Conservation (phyloP, 2,329 filamentous ascomycete genomes). For the Fusarium poae region DNA sequence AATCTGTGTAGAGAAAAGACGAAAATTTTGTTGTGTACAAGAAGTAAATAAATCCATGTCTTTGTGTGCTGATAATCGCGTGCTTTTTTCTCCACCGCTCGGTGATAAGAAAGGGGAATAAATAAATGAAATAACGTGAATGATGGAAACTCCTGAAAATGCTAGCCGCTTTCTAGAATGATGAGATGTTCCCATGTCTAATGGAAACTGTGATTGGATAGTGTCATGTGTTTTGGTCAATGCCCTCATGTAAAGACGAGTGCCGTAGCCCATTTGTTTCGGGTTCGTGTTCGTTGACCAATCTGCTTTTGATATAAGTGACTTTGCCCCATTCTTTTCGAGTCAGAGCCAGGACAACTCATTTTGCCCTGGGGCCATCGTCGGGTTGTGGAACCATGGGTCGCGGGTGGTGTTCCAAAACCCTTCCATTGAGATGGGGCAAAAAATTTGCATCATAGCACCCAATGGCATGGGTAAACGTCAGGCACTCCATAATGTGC, state of each 20-base stretch:
- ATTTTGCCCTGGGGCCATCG: slow-evolving; percentile 19
- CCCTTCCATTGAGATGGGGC: slow-evolving; percentile 44
- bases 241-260: slow-evolving; percentile 19
- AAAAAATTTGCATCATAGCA: slow-evolving; percentile 49
- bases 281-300: slow-evolving; percentile 35
- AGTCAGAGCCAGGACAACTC: slow-evolving; percentile 37
- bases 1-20: slow-evolving; percentile 17
- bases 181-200: slow-evolving; percentile 41
- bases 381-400: slow-evolving; percentile 42
- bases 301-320: slow-evolving; percentile 13
- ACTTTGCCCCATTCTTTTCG: slow-evolving; percentile 24
- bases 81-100: slow-evolving; percentile 40
- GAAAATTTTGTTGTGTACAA: slow-evolving; percentile 23
- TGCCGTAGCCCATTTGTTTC: slow-evolving; percentile 36
- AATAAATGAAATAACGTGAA: slow-evolving; percentile 30
- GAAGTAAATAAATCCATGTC: slow-evolving; percentile 43
- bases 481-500: slow-evolving; percentile 34
- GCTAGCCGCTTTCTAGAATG: slow-evolving; percentile 45
- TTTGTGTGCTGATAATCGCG: slow-evolving; percentile 26
- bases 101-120: slow-evolving; percentile 40
- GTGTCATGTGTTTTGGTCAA: slow-evolving; percentile 23
- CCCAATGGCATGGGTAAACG: slow-evolving; percentile 43
- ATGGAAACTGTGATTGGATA: slow-evolving; percentile 39
- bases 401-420: slow-evolving; percentile 44
- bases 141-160: slow-evolving; percentile 46